Conservation (phyloP, 1,284 basidiomycete genomes). For the Tilletia indica region DNA sequence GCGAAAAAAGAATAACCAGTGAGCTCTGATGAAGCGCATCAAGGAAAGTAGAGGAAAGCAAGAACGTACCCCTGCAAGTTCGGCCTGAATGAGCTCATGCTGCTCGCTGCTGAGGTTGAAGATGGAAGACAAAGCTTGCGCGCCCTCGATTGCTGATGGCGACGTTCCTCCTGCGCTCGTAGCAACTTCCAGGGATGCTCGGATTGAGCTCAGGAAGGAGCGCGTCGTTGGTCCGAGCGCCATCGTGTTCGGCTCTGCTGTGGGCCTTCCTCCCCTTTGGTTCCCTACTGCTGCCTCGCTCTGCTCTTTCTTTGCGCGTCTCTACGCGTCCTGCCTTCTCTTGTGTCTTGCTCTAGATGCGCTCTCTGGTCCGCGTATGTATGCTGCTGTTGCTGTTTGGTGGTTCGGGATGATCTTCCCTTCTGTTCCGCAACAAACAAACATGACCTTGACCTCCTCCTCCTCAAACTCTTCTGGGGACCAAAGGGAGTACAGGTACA, state of each 20-base stretch:
- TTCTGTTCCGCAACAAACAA: too few species aligned
- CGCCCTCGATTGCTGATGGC: not conserved
- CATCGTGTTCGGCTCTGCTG: not conserved
- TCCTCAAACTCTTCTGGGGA: too few species aligned
- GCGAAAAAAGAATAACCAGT: not conserved
- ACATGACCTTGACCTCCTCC: too few species aligned
- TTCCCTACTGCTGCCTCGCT: too few species aligned
- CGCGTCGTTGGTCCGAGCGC: not conserved
- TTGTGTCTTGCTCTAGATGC: too few species aligned
- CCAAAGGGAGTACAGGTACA: too few species aligned
- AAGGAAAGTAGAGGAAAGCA: not conserved
- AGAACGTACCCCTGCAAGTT: not conserved
- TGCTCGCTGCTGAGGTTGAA: not conserved
- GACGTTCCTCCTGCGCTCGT: not conserved
- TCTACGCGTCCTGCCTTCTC: too few species aligned
- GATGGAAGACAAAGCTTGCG: not conserved
- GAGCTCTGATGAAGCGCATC: too few species aligned
- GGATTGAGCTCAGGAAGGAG: not conserved
- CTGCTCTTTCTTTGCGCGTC: too few species aligned
- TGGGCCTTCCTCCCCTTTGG: not conserved
- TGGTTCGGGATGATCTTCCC: too few species aligned
- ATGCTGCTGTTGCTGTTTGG: too few species aligned
- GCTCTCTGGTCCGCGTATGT: too few species aligned
- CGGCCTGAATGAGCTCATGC: not conserved
- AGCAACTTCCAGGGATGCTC: not conserved